Evolutionary conservation across 768 basidiomycete genomes (phyloP).

Genomic region (Mycena venus): DNA sequence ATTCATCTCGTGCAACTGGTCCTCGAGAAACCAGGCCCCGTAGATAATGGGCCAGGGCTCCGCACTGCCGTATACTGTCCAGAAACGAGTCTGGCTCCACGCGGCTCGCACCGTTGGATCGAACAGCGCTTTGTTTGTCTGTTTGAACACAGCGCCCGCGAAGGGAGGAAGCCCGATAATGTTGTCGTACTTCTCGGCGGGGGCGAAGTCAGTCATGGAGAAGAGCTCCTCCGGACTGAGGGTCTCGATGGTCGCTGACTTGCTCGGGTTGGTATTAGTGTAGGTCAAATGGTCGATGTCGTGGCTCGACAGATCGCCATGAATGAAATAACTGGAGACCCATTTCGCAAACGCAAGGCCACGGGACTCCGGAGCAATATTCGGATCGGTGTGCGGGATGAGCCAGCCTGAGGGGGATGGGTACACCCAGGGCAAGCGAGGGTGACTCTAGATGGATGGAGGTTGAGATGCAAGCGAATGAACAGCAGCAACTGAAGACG

Average conservation of each 20-base stretch:
- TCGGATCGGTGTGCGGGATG: constrained; percentile 41
- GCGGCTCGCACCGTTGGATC: constrained; percentile 14
- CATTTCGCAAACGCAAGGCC: constrained; percentile 37
- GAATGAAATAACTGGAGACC: constrained; percentile 35
- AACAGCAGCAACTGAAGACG: not conserved
- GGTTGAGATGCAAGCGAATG: not conserved
- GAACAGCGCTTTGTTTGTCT: constrained; percentile 29
- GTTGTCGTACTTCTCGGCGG: constrained; percentile 32
- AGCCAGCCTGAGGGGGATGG: constrained; percentile 28
- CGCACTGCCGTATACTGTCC: constrained; percentile 28
- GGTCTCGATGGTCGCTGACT: constrained; percentile 17
- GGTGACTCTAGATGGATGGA: constrained; percentile 37
- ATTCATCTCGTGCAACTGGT: constrained; percentile 17
- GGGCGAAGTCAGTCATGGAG: constrained; percentile 21
- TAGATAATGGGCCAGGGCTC: constrained; percentile 27
- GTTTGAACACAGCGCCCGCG: not conserved
- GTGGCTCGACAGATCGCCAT: constrained; percentile 32
- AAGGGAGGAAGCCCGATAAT: constrained; percentile 18
- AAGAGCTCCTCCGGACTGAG: constrained; percentile 19
- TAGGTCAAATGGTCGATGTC: constrained; percentile 23
- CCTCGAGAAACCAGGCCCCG: constrained; percentile 37
- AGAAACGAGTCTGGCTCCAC: constrained; percentile 29
- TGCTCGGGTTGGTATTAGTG: not conserved
- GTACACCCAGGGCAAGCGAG: constrained; percentile 33
- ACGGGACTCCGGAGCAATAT: constrained; percentile 32